Evolutionary conservation across 2,329 filamentous ascomycete genomes (phyloP), one percentile per base, ranked within the genome.

Genomic region (Aspergillus candidus): DNA sequence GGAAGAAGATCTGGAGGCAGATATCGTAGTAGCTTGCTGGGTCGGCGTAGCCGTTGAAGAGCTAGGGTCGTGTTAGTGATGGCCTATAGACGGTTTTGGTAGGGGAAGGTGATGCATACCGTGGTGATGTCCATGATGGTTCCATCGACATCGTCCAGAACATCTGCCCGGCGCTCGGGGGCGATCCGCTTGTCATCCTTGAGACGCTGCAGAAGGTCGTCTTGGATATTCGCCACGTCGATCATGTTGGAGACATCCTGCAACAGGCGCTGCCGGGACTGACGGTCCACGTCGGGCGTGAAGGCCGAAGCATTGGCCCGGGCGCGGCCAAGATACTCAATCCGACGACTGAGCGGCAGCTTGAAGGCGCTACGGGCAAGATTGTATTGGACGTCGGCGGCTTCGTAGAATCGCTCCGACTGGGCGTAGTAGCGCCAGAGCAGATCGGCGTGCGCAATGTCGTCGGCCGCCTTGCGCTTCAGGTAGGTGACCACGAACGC

Each of bases 21-120:
- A 98, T 79, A 62, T 97, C 93, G 69, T 89, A 91, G 74, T 98
- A 98, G 39, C 82, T 84, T 2, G 88, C 93, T 59, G 88, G 84
- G 60, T 96, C 90, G 43, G 90, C 88, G 58, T 89, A 98, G 51
- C 82, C 74, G 62, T 97, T 94, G 71, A 88, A 98, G n/a, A 98
- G 80, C 82, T 94, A 59, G 3, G 22, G 43, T 39, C 6, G 30
- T 8, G 18, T 50, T 46, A 51, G 61, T 51, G 62, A 50, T 38
- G 35, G 41, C 13, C 14, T 33, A 40, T 36, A 37, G 38, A 18
- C 6, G 29, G 8, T 8, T 29, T 12, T 27, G 22, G 11, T 32
- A 11, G 12, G 4, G n/a, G 40, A 27, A 30, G 29, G 30, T 6
- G 15, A 74, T 27, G 22, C 83, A 72, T 77, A 93, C 88, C 54